Percentiles rank a stretch among this genome's conserved stretches.
Evolutionary conservation across 2,329 filamentous ascomycete genomes (phyloP).

Genomic region (Diaporthe vaccinii): DNA sequence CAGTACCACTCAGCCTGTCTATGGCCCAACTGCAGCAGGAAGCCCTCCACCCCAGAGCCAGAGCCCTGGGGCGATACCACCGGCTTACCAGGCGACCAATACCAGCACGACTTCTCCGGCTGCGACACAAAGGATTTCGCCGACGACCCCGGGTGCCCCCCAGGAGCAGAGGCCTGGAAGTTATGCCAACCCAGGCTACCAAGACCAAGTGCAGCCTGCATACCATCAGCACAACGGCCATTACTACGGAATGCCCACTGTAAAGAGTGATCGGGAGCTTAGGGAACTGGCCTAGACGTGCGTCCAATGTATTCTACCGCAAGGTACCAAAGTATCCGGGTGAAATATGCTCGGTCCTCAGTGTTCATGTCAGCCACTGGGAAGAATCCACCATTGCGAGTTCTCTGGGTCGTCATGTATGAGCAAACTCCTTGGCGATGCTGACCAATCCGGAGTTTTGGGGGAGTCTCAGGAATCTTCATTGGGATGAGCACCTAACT

Average conservation of each 20-base stretch:
- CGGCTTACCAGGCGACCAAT: slow-evolving; percentile 25
- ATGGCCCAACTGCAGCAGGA: slow-evolving; percentile 39
- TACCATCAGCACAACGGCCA: slow-evolving; percentile 35
- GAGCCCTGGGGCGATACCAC: slow-evolving; percentile 16
- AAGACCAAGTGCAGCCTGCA: slow-evolving; percentile 8
- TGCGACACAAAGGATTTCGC: slow-evolving; percentile 28
- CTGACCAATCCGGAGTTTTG: background rate
- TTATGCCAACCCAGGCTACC: background rate
- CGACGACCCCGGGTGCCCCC: slow-evolving; percentile 16
- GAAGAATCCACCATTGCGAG: background rate
- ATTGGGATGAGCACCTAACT: background rate
- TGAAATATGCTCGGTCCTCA: background rate
- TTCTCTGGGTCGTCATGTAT: background rate
- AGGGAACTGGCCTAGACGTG: slow-evolving; percentile 49
- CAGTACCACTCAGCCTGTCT: slow-evolving; percentile 37
- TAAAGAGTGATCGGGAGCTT: slow-evolving; percentile 49
- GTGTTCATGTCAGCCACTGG: background rate
- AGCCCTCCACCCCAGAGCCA: slow-evolving; percentile 44
- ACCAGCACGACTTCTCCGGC: background rate
- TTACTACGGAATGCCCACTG: slow-evolving; percentile 49
- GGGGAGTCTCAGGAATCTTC: background rate
- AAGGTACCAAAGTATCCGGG: background rate
- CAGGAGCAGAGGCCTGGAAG: slow-evolving; percentile 9
- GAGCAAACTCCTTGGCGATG: background rate
- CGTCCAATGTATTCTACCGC: background rate